Base-by-base conservation (phyloP, 2,329 filamentous ascomycete genomes). In the Pseudonectria buxi region DNA sequence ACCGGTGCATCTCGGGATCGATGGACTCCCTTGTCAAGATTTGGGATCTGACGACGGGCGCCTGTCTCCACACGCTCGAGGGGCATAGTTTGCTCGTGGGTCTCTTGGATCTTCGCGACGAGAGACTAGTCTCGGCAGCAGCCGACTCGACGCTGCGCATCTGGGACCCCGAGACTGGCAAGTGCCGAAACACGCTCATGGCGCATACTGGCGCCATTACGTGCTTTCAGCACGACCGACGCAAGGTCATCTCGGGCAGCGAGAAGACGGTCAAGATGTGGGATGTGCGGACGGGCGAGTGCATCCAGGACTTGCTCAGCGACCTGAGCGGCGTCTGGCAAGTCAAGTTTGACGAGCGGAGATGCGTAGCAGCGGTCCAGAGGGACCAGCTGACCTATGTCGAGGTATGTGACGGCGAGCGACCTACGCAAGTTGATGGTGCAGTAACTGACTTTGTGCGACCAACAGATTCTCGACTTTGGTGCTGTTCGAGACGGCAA, bases 21-120 rank as follows among this genome's bases (percentile, higher is more conserved):
- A 98, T 98, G 92, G 92, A 98, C 59, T 95, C 92, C 44, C 74
- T 89, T 45, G 92, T 98, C 56, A 96, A 95, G 63, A 90, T 98
- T 10, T 98, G 92, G 92, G 92, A 90, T 41, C 72, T 98, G 11
- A 81, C 87, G 22, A 92, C 85, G 3, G 92, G 92, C 1, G 69
- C 81, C 1, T 86, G 88, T 48, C 68, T 96, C 10, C 84, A 90
- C 61, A 95, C 87, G 1, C 75, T 98, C 1, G 90, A 96, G 60
- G 92, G 92, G 0, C 92, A 98, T 56, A 84, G 81, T 13, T 84
- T 94, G 10, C 79, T 98, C 11, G 92, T 98, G 13, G 92, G 92
- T 1, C 72, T 98, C 2, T 69, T 98, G 24, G 92, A 96, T 55
- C 72, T 98, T 34, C 84, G 84, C 33, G 85, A 90, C 49, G 86